phyloP scores from a whole-genome alignment of 2,329 filamentous ascomycete genomes.

The Alternaria burnsii region DNA sequence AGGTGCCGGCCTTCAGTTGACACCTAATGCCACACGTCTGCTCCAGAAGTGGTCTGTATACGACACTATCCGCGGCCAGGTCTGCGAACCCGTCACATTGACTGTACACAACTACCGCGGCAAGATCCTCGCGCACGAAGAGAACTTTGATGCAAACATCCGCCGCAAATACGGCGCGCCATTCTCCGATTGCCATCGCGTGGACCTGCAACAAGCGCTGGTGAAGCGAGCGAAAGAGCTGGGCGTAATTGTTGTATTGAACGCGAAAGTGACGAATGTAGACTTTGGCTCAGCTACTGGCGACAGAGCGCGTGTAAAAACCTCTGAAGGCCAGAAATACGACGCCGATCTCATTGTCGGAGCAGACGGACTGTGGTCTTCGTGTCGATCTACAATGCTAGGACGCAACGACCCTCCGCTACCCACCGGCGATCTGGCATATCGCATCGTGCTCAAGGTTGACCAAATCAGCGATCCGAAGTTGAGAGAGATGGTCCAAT shows the following conservation, averaged over 20 bases:
- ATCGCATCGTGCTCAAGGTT: conserved; percentile 65
- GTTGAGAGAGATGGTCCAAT: conserved; percentile 62
- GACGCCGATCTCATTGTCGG: conserved; percentile 67
- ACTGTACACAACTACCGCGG: conserved; percentile 64
- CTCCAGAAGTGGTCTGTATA: conserved; percentile 62
- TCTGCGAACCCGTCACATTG: conserved; percentile 57
- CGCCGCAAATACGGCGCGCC: conserved; percentile 64
- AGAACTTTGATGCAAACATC: conserved; percentile 63
- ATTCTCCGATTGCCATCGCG: conserved; percentile 68
- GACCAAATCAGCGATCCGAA: conserved; percentile 62
- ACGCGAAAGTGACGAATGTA: conserved; percentile 57
- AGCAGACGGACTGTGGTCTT: conserved; percentile 71
- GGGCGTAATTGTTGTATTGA: conserved; percentile 62
- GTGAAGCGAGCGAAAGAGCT: conserved; percentile 61
- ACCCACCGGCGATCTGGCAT: conserved; percentile 71
- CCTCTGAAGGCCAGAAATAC: conserved; percentile 52
- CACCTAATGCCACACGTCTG: conserved; percentile 56
- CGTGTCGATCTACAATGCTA: conserved; percentile 56
- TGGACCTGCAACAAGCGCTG: conserved; percentile 66
- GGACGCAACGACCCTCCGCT: conserved; percentile 27
- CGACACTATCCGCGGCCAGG: conserved; percentile 50
- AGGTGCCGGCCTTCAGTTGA: conserved; percentile 49
- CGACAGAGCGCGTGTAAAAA: conserved; percentile 51
- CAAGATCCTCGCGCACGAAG: conserved; percentile 59
- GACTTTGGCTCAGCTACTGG: conserved; percentile 54